Conservation (phyloP, 2,329 filamentous ascomycete species). For the Talaromyces atroroseus region DNA sequence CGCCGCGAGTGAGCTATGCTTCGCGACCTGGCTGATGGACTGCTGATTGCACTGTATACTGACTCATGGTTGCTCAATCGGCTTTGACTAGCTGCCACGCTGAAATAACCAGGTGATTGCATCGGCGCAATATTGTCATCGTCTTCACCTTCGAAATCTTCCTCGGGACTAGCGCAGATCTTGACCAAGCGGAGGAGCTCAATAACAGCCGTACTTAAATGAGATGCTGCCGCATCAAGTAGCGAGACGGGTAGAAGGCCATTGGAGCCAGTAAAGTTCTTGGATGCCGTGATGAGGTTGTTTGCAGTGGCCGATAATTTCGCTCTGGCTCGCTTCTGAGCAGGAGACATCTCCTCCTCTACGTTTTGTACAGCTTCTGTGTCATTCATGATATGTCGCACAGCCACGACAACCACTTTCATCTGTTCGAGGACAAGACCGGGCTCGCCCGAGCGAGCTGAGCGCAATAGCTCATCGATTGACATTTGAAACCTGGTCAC, state of each 20-base stretch:
- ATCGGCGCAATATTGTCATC: conserved; percentile 59
- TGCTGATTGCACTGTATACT: conserved; percentile 67
- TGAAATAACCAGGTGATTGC: conserved; percentile 64
- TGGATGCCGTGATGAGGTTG: conserved; percentile 88
- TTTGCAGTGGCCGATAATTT: conserved; percentile 91
- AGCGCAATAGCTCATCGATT: conserved; percentile 81
- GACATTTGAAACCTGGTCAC: conserved; percentile 93
- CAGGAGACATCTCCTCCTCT: conserved; percentile 52
- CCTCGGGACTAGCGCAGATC: conserved; percentile 68
- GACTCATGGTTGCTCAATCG: conserved; percentile 63
- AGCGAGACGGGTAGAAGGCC: conserved; percentile 91
- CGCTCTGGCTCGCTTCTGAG: conserved; percentile 66
- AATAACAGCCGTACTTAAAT: conserved; percentile 78
- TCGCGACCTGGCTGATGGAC: conserved; percentile 46
- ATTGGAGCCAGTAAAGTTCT: conserved; percentile 77
- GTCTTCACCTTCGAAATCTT: conserved; percentile 73
- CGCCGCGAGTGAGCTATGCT: conserved; percentile 29
- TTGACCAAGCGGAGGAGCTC: conserved; percentile 80
- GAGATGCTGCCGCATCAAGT: conserved; percentile 85
- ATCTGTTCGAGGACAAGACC: conserved; percentile 75
- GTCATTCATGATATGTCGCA: conserved; percentile 79
- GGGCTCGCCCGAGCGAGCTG: conserved; percentile 67
- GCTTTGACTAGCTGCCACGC: conserved; percentile 47
- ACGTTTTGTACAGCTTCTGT: conserved; percentile 57
- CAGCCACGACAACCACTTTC: conserved; percentile 76